phyloP scores from a whole-genome alignment of 1,284 basidiomycete species.

The Ustilago crameri region DNA sequence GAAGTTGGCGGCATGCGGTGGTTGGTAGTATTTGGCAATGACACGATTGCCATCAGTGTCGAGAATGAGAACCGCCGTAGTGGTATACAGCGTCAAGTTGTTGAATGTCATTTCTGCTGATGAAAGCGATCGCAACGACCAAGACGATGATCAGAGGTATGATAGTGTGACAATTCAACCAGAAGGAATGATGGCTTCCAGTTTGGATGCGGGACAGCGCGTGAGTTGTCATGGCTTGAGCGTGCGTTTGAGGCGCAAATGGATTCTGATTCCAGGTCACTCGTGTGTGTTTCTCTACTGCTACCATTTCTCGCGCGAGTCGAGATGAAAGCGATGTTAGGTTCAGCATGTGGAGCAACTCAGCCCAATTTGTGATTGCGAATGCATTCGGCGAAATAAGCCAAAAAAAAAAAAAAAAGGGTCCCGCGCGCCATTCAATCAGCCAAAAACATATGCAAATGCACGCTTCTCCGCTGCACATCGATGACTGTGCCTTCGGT shows the following conservation, averaged over 20 bases:
- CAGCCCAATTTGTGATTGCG: no score
- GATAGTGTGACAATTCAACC: no score
- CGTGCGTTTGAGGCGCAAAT: no score
- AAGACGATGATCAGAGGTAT: neutral
- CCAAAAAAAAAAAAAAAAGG: no score
- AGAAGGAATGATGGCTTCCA: no score
- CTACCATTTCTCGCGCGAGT: constrained; percentile 14
- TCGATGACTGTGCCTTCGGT: no score
- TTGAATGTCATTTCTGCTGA: constrained; percentile 43
- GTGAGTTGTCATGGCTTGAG: constrained; percentile 26
- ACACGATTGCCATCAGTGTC: constrained; percentile 94
- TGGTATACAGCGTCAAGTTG: constrained; percentile 67
- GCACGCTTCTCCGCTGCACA: no score
- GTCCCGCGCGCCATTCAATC: no score
- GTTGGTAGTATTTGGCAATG: constrained; percentile 91
- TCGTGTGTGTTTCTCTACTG: neutral
- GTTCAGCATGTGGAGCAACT: no score
- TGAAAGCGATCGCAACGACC: neutral
- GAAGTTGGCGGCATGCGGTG: constrained; percentile 73
- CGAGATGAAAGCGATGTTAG: no score
- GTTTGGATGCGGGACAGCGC: no score
- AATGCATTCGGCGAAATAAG: neutral
- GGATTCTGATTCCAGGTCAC: constrained; percentile 11
- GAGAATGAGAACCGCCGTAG: constrained; percentile 80
- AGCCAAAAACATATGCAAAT: no score